Evolutionary conservation across 495 filamentous ascomycete species (phyloP), one percentile per base, ranked within the genome.

Genomic region (Daldinia grandis): DNA sequence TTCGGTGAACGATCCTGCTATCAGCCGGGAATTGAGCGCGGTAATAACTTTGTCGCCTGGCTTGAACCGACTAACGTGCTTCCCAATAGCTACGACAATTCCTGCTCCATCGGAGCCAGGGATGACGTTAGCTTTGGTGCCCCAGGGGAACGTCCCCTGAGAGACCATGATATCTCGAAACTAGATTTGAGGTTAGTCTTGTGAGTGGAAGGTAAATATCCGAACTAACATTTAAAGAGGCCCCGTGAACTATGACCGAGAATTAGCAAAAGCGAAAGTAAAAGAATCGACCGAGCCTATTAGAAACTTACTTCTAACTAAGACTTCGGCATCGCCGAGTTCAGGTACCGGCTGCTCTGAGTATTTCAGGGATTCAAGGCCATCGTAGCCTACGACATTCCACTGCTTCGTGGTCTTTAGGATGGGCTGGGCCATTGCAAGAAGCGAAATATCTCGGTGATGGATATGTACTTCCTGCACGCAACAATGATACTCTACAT

Each of bases 81-180:
- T 76, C 38, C 90, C 90, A 8, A 87, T 81, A 15, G 84, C 85
- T 51, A 88, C 75, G 40, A 93, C 85, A 19, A 82, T 83, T 44
- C 89, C 90, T 7, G 89, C 86, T 53, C 88, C 89, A 73, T 92
- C 90, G 57, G 89, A 91, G 54, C 79, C 84, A 0, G 90, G 88
- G 1, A 92, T 80, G 0, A 91, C 82, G 49, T 79, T 81, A 27
- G 82, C 71, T 3, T 73, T 80, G 15, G 82, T 58, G 2, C 82
- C 73, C 74, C 88, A 72, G 4, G 66, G 69, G 49, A 70, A 78
- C 15, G 63, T 49, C 19, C 65, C 61, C 37, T 33, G 82, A 1
- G 87, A 80, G 68, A 92, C 31, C 0, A 60, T 12, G 35, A 71
- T 28, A 28, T 71, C 68, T 3, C 68, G 62, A 42, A 40, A 68